Evolutionary conservation across 306 rosid genomes (phyloP).

Genomic region (Quillaja saponaria): DNA sequence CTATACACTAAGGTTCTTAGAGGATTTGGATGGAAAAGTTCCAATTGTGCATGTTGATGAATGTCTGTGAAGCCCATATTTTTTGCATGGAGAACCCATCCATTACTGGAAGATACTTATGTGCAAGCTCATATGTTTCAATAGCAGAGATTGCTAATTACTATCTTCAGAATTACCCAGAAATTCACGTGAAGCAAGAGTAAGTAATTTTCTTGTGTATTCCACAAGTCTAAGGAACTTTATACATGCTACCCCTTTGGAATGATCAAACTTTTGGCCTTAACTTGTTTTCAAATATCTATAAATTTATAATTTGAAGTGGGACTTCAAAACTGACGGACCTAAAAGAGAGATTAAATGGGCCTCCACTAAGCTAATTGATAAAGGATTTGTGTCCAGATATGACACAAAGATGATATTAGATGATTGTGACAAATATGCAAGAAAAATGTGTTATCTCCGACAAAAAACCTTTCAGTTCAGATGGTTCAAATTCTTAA

Average conservation of each 20-base stretch:
- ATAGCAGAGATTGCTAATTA: constrained; percentile 44
- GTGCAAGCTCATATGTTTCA: constrained; percentile 48
- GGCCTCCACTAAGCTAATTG: constrained; percentile 45
- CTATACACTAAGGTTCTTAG: constrained; percentile 9
- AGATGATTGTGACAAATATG: constrained; percentile 42
- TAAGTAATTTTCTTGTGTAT: constrained; percentile 17
- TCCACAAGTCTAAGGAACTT: too few relatives aligned
- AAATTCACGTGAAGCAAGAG: constrained; percentile 45
- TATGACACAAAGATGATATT: constrained; percentile 43
- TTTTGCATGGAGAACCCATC: constrained; percentile 49
- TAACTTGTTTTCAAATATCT: too few relatives aligned
- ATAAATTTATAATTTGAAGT: constrained; percentile 1
- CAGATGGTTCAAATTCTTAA: background rate
- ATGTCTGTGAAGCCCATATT: constrained; percentile 51
- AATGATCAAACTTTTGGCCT: too few relatives aligned
- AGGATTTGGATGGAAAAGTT: constrained; percentile 37
- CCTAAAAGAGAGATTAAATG: constrained; percentile 35
- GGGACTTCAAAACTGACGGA: constrained; percentile 43
- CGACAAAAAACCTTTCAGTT: background rate
- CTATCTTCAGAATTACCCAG: constrained; percentile 35
- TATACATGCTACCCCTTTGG: too few relatives aligned
- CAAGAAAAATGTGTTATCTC: constrained; percentile 37
- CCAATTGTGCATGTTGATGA: constrained; percentile 49
- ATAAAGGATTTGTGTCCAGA: constrained; percentile 50
- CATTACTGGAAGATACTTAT: constrained; percentile 46